Evolutionary conservation across 2,329 filamentous ascomycete genomes (phyloP).

Genomic region (Colletotrichum caudatum): DNA sequence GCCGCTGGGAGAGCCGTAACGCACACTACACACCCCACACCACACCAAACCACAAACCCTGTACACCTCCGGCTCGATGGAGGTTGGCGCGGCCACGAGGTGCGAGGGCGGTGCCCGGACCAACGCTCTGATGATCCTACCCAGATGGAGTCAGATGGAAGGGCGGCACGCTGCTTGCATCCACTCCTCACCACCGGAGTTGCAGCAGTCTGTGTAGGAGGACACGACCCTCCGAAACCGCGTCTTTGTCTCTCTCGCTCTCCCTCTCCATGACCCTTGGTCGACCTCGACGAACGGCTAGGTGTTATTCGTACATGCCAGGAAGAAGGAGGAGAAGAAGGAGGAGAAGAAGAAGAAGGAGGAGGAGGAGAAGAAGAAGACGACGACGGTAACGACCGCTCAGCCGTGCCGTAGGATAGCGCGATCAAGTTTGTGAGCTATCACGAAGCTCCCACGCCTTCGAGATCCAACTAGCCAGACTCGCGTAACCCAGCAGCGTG

Average conservation of each 20-base stretch:
- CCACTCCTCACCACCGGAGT: slow-evolving; percentile 15
- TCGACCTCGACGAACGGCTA: slow-evolving; percentile 9
- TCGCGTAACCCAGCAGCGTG: slow-evolving; percentile 37
- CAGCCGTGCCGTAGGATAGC: slow-evolving; percentile 5
- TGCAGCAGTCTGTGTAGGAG: slow-evolving; percentile 5
- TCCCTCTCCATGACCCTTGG: slow-evolving; percentile 8
- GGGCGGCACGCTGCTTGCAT: slow-evolving; percentile 22
- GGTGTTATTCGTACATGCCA: too few species aligned
- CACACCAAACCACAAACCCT: neutral
- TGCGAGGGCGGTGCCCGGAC: slow-evolving; percentile 40
- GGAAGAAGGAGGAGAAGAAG: neutral
- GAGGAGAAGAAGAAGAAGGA: neutral
- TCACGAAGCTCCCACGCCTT: slow-evolving; percentile 2
- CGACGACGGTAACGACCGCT: neutral
- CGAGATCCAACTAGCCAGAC: slow-evolving; percentile 15
- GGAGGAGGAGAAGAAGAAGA: neutral
- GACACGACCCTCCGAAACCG: slow-evolving; percentile 4
- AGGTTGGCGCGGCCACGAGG: slow-evolving; percentile 31
- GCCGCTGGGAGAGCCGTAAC: slow-evolving; percentile 15
- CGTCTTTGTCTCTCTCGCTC: neutral
- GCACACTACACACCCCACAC: neutral
- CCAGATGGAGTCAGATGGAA: slow-evolving; percentile 33
- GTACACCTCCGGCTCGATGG: slow-evolving; percentile 21
- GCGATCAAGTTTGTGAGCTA: neutral
- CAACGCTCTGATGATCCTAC: slow-evolving; percentile 37